Conservation (phyloP, 106 monocot species). For the Vanilla planifolia region DNA sequence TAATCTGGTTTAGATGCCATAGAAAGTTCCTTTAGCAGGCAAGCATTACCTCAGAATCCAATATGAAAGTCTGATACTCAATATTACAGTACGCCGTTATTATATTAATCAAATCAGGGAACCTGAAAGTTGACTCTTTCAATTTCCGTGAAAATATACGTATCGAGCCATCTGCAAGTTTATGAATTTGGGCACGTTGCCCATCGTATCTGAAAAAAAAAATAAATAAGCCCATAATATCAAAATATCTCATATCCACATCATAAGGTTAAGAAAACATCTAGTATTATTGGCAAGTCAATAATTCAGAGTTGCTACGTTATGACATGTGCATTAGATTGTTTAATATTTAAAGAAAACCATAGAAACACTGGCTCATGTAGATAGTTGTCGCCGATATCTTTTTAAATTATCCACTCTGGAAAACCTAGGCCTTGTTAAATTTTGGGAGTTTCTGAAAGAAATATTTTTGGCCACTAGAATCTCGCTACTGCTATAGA, state of each 20-base stretch:
- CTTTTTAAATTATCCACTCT: no score
- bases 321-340: no score
- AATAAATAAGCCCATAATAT: slow-evolving; percentile 1
- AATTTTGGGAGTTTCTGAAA: no score
- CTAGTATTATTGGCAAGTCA: no score
- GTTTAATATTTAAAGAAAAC: no score
- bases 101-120: slow-evolving; percentile 75
- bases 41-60: slow-evolving; percentile 82
- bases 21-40: background rate
- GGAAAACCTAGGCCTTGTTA: no score
- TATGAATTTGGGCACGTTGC: slow-evolving; percentile 98
- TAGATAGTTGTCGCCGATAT: no score
- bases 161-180: slow-evolving; percentile 62
- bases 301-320: no score
- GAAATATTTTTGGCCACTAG: no score
- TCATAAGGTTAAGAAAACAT: no score
- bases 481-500: no score
- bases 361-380: no score
- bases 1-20: background rate
- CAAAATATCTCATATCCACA: background rate
- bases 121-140: slow-evolving; percentile 75
- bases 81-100: slow-evolving; percentile 52
- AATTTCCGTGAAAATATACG: slow-evolving; percentile 80
- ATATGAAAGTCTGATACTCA: slow-evolving; percentile 53
- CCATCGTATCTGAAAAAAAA: slow-evolving; percentile 85